phyloP scores from a whole-genome alignment of 495 filamentous ascomycete species.

The Opeltia flavorubescens region DNA sequence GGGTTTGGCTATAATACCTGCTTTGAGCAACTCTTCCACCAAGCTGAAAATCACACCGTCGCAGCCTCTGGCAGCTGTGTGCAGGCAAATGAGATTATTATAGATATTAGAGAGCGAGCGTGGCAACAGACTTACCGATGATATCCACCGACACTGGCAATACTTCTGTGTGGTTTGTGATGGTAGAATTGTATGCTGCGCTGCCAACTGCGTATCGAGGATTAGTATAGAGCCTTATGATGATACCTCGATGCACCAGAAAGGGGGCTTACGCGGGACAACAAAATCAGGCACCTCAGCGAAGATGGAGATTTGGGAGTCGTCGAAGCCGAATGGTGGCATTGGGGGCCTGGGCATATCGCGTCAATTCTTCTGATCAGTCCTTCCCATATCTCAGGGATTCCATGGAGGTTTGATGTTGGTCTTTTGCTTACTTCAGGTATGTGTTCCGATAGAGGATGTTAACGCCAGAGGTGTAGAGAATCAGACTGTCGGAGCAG shows the following conservation, averaged over 20 bases:
- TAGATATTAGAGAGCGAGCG: too few species aligned
- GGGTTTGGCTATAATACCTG: constrained; percentile 34
- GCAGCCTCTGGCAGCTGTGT: constrained; percentile 40
- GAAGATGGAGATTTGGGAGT: constrained; percentile 29
- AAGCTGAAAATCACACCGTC: constrained; percentile 44
- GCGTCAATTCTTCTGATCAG: neutral
- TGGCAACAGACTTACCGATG: constrained; percentile 19
- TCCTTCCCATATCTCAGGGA: neutral
- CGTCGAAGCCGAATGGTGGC: constrained; percentile 30
- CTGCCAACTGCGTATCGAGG: constrained; percentile 28
- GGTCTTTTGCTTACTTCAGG: constrained; percentile 13
- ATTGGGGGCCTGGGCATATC: constrained; percentile 11
- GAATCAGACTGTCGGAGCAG: constrained; percentile 27
- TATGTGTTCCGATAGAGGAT: constrained; percentile 24
- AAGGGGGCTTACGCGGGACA: constrained; percentile 25
- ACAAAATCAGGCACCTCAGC: constrained; percentile 41
- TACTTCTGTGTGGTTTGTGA: constrained; percentile 38
- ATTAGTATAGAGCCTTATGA: neutral
- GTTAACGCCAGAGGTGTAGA: constrained; percentile 19
- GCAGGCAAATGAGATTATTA: neutral
- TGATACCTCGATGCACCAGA: neutral
- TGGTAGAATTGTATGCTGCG: constrained; percentile 33
- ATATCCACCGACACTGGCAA: constrained; percentile 46
- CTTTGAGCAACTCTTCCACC: constrained; percentile 33
- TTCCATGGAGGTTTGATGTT: neutral